Evolutionary conservation across 2,329 filamentous ascomycete species (phyloP).

Genomic region (Diaporthe ilicicola): DNA sequence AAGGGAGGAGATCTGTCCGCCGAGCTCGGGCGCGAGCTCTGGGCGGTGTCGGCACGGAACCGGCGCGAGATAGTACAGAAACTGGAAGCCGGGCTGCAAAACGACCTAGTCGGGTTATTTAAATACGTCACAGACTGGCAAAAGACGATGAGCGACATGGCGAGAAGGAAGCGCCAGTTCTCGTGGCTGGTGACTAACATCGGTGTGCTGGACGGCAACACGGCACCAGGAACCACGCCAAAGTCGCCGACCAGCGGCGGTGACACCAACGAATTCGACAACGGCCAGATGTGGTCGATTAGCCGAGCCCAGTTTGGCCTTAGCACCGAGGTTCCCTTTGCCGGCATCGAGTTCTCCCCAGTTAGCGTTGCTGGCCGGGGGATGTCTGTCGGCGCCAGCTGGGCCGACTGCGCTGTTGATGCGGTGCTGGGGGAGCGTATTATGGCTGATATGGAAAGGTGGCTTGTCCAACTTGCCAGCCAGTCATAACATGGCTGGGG

Average conservation of each 20-base stretch:
- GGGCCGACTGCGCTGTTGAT: constrained; percentile 30
- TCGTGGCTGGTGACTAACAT: constrained; percentile 48
- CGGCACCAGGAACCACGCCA: neutral
- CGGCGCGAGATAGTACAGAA: constrained; percentile 41
- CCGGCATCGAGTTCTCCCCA: constrained; percentile 39
- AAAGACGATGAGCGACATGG: constrained; percentile 39
- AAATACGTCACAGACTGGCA: constrained; percentile 47
- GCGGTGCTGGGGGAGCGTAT: constrained; percentile 17
- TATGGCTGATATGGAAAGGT: constrained; percentile 30
- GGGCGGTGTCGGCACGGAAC: constrained; percentile 40
- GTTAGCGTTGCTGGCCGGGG: constrained; percentile 39
- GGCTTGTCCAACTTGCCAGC: constrained; percentile 24
- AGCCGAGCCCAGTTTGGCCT: constrained; percentile 41
- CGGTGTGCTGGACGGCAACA: constrained; percentile 43
- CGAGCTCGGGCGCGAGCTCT: constrained; percentile 43
- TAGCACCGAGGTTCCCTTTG: constrained; percentile 42
- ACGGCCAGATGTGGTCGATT: constrained; percentile 39
- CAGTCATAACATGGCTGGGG: constrained; percentile 14
- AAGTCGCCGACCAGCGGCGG: neutral
- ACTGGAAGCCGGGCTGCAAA: constrained; percentile 40
- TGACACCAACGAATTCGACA: neutral
- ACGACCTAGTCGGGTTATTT: constrained; percentile 45
- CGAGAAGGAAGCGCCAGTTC: constrained; percentile 41
- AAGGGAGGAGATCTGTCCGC: constrained; percentile 38
- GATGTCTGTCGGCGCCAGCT: constrained; percentile 25